These are phyloP conservation scores for Amanita muscaria DNA, from an alignment of 768 basidiomycete species.

Conservation along the genomic window DNA sequence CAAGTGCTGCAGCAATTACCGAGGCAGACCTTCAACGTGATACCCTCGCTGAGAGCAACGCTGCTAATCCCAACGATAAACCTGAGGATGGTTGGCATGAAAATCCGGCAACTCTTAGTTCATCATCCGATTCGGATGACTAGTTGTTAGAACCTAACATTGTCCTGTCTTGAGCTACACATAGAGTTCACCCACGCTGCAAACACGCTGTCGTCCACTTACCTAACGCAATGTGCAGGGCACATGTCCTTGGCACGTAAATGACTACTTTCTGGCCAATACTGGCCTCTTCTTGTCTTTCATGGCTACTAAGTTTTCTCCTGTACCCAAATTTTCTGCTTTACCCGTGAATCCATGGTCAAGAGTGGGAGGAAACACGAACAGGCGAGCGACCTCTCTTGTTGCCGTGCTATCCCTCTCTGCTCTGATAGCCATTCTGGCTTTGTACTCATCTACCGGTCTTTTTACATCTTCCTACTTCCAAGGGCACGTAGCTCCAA, in stretches of 20 bases:
- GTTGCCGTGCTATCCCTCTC: slow-evolving; percentile 12
- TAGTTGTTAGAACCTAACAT: background rate
- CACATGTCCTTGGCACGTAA: slow-evolving; percentile 2
- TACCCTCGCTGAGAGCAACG: background rate
- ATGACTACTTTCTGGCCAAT: background rate
- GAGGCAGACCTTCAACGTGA: slow-evolving; percentile 26
- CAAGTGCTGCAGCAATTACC: slow-evolving; percentile 39
- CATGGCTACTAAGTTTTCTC: slow-evolving; percentile 9
- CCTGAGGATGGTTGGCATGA: background rate
- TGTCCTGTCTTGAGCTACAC: too few relatives aligned
- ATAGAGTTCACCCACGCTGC: background rate
- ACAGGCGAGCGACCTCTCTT: slow-evolving; percentile 4
- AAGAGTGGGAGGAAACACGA: background rate
- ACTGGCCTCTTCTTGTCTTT: slow-evolving; percentile 3
- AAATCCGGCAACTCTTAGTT: background rate
- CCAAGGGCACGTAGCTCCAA: slow-evolving; percentile 12
- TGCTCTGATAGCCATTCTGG: slow-evolving; percentile 7
- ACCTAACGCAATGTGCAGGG: slow-evolving; percentile 5
- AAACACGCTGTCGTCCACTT: background rate
- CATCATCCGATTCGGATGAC: slow-evolving; percentile 1
- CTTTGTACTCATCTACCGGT: slow-evolving; percentile 7
- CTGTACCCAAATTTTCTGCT: too few relatives aligned
- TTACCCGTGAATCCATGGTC: slow-evolving; percentile 1
- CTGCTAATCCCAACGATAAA: background rate
- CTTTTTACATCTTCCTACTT: slow-evolving; percentile 3